Conservation (phyloP, 2,329 filamentous ascomycete genomes). For the Coniochaeta hoffmannii region DNA sequence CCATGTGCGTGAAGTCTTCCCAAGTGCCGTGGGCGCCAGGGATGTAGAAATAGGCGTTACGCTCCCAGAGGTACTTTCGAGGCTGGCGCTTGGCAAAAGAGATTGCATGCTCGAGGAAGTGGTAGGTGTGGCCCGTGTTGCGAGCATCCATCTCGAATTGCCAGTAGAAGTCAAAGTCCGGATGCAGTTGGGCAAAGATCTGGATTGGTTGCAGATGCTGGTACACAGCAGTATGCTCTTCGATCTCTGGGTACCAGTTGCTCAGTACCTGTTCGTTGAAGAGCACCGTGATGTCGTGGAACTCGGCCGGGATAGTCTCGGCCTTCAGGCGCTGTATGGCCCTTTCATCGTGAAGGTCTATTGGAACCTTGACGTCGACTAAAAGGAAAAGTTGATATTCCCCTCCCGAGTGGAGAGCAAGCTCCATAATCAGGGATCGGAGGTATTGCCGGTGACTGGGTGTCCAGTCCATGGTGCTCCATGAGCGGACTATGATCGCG, state of each 20-base stretch:
- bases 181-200: conserved; percentile 65
- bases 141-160: conserved; percentile 80
- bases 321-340: conserved; percentile 52
- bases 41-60: conserved; percentile 64
- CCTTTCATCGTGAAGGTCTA: conserved; percentile 48
- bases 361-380: conserved; percentile 61
- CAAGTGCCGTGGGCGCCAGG: conserved; percentile 59
- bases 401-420: conserved; percentile 65
- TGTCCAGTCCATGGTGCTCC: conserved; percentile 65
- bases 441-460: conserved; percentile 71
- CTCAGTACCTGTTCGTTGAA: conserved; percentile 70
- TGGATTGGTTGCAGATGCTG: conserved; percentile 65
- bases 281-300: conserved; percentile 60
- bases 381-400: conserved; percentile 74
- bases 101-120: conserved; percentile 61
- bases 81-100: conserved; percentile 59
- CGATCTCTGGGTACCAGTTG: conserved; percentile 68
- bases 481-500: conserved; percentile 55
- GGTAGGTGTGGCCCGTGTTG: conserved; percentile 72
- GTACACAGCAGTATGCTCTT: conserved; percentile 43
- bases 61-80: conserved; percentile 65
- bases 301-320: conserved; percentile 26
- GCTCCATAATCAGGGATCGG: conserved; percentile 68
- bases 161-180: conserved; percentile 74
- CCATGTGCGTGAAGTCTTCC: conserved; percentile 53